These are phyloP conservation scores for Puccinia coronata DNA, from an alignment of 1,284 basidiomycete genomes.

Conservation along the genomic window DNA sequence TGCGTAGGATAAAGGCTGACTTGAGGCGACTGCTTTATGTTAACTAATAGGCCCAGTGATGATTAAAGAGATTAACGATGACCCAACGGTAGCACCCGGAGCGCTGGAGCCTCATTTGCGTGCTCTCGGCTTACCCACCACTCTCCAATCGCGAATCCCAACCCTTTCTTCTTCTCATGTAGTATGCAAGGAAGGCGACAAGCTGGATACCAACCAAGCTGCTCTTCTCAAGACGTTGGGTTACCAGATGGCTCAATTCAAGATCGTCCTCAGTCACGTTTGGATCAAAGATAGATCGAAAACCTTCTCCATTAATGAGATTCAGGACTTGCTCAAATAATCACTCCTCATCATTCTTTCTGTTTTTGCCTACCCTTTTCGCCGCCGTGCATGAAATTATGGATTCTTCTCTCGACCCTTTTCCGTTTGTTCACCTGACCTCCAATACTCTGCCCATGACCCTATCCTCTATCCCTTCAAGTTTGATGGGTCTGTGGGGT, in stretches of 20 bases:
- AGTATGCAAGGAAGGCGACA: conserved; percentile 80
- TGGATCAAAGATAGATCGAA: conserved; percentile 39
- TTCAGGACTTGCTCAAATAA: conserved; percentile 16
- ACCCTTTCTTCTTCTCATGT: conserved; percentile 76
- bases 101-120: conserved; percentile 95
- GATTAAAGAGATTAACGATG: conserved; percentile 63
- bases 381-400: neutral
- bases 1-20: neutral
- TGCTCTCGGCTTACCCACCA: conserved; percentile 81
- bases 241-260: conserved; percentile 46
- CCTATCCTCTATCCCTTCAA: too few species aligned
- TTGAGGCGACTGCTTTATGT: neutral
- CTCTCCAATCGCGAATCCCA: conserved; percentile 81
- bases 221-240: conserved; percentile 49
- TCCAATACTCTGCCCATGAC: too few species aligned
- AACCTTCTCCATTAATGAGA: conserved; percentile 29
- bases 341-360: neutral
- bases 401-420: neutral
- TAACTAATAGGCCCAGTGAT: conserved; percentile 60
- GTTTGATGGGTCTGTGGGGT: too few species aligned
- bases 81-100: conserved; percentile 75
- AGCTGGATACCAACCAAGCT: conserved; percentile 69
- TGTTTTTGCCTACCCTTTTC: neutral
- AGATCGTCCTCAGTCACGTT: conserved; percentile 36
- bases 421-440: neutral